Base-by-base conservation (phyloP, 805 yeast genomes). In the Starmerella vitae region DNA sequence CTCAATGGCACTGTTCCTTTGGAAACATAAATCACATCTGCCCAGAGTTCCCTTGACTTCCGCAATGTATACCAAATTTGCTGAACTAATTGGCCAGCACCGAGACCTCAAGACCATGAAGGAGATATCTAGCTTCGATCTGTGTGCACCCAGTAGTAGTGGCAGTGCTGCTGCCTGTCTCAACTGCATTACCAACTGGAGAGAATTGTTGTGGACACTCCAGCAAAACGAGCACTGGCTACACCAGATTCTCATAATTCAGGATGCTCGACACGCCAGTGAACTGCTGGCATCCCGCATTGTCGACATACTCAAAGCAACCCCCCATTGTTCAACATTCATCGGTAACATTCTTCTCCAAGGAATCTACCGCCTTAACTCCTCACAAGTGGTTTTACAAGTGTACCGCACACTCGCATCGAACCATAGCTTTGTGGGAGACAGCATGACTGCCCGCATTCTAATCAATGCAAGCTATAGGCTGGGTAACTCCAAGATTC, bases 401-500 rank as follows among this genome's bases (percentile, higher is more conserved):
- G 34, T 33, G 3, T 48, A 44, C 38, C 42, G 52, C 6, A 21
- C 19, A 15, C 35, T 46, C 1, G 13, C 19, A 4, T 18, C 21
- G 6, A 4, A 20, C 18, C 6, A 9, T 3, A 38, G 36, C 12
- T 44, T 50, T 24, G 27, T 2, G 30, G 48, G 51, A 13, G 28
- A 43, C 25, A 24, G 10, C 9, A 19, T 12, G 18, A 51, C 55
- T 2, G 46, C 48, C 10, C 46, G 44, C 38, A 35, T 51, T 6
- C 42, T 51, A 7, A 47, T 49, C 22, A 51, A 49, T 24, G 37
- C 51, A 1, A 56, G 58, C 3, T 50, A 36, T 30, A 47, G 54
- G 12, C 38, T 57, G 35, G 55, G 59, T 6, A 54, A 55, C 35
- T 45, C 60, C 12, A 55, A 58, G 36, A 46, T 49, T 15, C 45